Evolutionary conservation across 805 yeast species (phyloP), one percentile per base, ranked within the genome.

Genomic region (Lipomyces kockii): DNA sequence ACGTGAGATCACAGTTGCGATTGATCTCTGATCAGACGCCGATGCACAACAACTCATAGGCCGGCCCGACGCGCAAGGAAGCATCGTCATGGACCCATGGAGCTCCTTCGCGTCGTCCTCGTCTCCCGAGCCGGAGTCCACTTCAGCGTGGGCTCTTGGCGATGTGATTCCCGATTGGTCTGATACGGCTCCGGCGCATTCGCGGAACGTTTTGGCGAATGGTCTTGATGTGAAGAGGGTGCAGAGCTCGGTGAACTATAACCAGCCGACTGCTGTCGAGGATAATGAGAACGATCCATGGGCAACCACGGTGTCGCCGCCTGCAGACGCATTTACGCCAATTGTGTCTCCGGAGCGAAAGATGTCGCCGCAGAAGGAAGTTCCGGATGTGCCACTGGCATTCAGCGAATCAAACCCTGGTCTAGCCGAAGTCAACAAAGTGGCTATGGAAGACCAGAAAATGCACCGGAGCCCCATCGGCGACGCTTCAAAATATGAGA

Each of bases 241-340:
- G 49, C 49, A 43, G 49, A 17, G 22, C 22, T 43, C 49, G 49
- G 22, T n/a, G 22, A 43, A 17, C 20, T 11, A 5, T n/a, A 43
- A 8, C 22, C 49, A 43, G 49, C 49, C 8, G 49, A 43, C 37
- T 25, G 57, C 5, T 46, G 65, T 11, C 12, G 66, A 35, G 22
- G 72, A 63, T 11, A 61, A 60, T 11, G 70, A 64, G 29, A 65
- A 67, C 27, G 74, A 72, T 52, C 72, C 72, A 46, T 71, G 68
- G 63, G 72, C 71, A 17, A 66, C 71, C n/a, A 62, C 59, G 8
- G 70, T 61, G 39, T 39, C 64, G 17, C 22, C 65, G 14, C 64
- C 64, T 17, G 25, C 62, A 3, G n/a, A 54, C 14, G n/a, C 53
- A 20, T 25, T 53, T 25, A 17, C 32, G 29, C 52, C 54, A 11